Base-by-base conservation (phyloP, 1,284 basidiomycete genomes). In the Exobasidium cylindrosporum region DNA sequence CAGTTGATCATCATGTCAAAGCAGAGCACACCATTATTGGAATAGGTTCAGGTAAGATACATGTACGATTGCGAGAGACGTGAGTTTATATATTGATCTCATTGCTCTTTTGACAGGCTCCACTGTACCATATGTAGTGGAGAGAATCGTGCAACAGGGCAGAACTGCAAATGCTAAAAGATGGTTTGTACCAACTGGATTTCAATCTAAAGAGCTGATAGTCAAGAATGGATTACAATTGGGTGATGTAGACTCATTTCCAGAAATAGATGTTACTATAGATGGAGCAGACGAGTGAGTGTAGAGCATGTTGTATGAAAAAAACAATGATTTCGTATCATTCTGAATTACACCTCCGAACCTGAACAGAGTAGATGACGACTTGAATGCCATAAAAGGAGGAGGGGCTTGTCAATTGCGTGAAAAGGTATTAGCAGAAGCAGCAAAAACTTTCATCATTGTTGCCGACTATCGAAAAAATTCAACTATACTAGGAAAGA, bases 111-210 rank as follows among this genome's bases (percentile, higher is more conserved):
- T n/a, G 17, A 28, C 63, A 79, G 91, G 95, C 31, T 96, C 93
- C 1, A 99, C 96, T 0, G 95, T 99, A 0, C 94, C 94, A 1
- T 98, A 96, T 78, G 94, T 97, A 59, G 93, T 98, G 40, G 94
- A 98, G 75, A 86, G 94, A 45, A 95, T 98, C 64, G 85, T 92
- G 6, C 86, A 89, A 67, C 93, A 97, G 80, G 93, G 92, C 11
- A 69, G 80, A 14, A 85, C 86, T 53, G 83, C 86, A 35, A 98
- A 98, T 83, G 85, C 85, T 72, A 85, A 75, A 53, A 76, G 81
- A 26, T 81, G 74, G 74, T 79, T 79, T 59, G 67, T 79, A 13
- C 77, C 77, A 11, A 79, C 77, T 11, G 91, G 94, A 31, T 98
- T 98, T 82, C 95, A 98, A 82, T 92, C 90, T 7, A 95, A 92